Conservation (phyloP, 1,284 basidiomycete genomes). For the Sanghuangporus baumii region DNA sequence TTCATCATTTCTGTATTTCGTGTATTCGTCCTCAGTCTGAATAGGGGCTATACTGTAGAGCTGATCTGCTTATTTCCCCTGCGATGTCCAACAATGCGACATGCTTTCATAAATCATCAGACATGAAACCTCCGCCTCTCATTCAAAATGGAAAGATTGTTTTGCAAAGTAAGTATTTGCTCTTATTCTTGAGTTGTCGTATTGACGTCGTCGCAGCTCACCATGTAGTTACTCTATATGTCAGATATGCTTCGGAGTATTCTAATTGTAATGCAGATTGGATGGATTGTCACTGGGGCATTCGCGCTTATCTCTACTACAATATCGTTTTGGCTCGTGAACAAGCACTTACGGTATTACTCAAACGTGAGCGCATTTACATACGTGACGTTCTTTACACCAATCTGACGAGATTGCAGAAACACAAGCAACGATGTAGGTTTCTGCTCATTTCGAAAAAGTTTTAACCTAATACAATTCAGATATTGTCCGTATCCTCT, state of each 20-base stretch:
- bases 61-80: background rate
- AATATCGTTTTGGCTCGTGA: constrained; percentile 66
- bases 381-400: background rate
- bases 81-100: background rate
- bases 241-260: background rate
- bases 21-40: no score
- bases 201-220: constrained; percentile 8
- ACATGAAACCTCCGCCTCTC: constrained; percentile 24
- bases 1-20: no score
- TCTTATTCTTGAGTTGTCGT: background rate
- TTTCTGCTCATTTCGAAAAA: constrained; percentile 12
- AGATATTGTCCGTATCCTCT: constrained; percentile 70
- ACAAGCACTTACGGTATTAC: constrained; percentile 69
- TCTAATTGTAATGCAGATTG: constrained; percentile 42
- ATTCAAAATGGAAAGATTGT: constrained; percentile 29
- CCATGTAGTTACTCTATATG: constrained; percentile 3
- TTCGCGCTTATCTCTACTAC: constrained; percentile 52
- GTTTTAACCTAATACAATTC: constrained; percentile 23
- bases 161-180: constrained; percentile 25
- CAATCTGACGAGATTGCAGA: constrained; percentile 33
- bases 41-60: no score
- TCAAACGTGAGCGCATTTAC: constrained; percentile 45
- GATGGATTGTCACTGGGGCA: constrained; percentile 65
- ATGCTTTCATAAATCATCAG: constrained; percentile 17
- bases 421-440: constrained; percentile 62